phyloP scores from a whole-genome alignment of 352 stramenopile species.

The Saprolegnia parasitica region DNA sequence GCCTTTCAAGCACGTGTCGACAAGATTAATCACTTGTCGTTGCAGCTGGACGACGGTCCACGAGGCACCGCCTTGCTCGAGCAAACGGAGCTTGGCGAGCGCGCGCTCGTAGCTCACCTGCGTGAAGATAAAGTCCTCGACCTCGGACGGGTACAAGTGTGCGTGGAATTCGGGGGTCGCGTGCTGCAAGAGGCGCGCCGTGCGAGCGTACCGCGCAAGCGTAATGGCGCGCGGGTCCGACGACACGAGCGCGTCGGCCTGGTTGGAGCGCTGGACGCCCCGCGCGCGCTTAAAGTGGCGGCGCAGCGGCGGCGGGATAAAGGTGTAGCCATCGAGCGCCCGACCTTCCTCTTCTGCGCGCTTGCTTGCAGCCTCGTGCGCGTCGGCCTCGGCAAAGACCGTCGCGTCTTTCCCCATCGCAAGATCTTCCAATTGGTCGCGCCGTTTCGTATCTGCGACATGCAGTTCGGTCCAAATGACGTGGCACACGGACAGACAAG shows the following conservation, averaged over 20 bases:
- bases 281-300: slow-evolving; percentile 48
- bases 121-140: slow-evolving; percentile 51
- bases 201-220: slow-evolving; percentile 44
- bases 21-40: slow-evolving; percentile 47
- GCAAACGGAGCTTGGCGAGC: slow-evolving; percentile 38
- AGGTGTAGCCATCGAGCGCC: slow-evolving; percentile 36
- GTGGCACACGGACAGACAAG: no score
- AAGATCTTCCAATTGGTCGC: no score
- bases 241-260: slow-evolving; percentile 29
- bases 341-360: slow-evolving; percentile 9
- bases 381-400: slow-evolving; percentile 20
- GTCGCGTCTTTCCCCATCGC: slow-evolving; percentile 18
- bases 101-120: slow-evolving; percentile 50
- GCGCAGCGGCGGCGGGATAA: slow-evolving; percentile 40
- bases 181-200: slow-evolving; percentile 34
- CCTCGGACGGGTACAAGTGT: slow-evolving; percentile 45
- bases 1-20: slow-evolving; percentile 51
- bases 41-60: slow-evolving; percentile 56
- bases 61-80: slow-evolving; percentile 25
- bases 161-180: slow-evolving; percentile 13
- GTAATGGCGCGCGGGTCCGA: slow-evolving; percentile 31
- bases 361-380: background rate
- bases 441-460: no score
- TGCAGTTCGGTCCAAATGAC: no score
- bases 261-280: slow-evolving; percentile 1